These are phyloP conservation scores for Dryadomyces quercus-mongolicae DNA, from an alignment of 2,329 filamentous ascomycete genomes.

Conservation along the genomic window DNA sequence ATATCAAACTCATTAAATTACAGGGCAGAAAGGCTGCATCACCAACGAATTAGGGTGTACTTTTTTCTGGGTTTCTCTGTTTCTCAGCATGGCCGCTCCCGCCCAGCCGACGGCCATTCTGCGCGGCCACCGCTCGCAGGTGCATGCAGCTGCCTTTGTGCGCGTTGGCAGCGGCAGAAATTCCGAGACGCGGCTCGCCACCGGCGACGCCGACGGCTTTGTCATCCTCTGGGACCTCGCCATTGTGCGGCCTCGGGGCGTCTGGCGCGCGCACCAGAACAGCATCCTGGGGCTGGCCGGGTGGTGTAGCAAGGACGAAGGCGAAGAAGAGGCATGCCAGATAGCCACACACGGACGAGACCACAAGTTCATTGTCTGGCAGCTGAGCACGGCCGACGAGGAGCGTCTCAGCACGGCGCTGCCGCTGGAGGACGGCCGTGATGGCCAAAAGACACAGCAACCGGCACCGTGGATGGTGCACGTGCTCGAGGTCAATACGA, in stretches of 20 bases:
- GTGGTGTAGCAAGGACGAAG: conserved; percentile 47
- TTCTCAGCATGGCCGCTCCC: conserved; percentile 3
- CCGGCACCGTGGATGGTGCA: conserved; percentile 77
- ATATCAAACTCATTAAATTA: too few species aligned
- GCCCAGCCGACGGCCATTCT: conserved; percentile 50
- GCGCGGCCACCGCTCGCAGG: conserved; percentile 70
- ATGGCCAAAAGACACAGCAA: conserved; percentile 14
- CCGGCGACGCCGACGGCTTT: conserved; percentile 84
- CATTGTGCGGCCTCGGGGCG: conserved; percentile 66
- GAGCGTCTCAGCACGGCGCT: conserved; percentile 51
- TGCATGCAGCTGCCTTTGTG: conserved; percentile 24
- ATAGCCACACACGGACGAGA: conserved; percentile 80
- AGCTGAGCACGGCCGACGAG: conserved; percentile 50
- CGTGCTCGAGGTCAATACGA: conserved; percentile 72
- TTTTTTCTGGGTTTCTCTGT: background rate
- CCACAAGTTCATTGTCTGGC: conserved; percentile 77
- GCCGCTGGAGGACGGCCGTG: conserved; percentile 48
- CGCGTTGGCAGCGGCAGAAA: conserved; percentile 51
- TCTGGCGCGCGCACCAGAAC: conserved; percentile 76
- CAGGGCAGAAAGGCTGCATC: background rate
- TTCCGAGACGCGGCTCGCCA: conserved; percentile 65
- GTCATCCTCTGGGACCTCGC: conserved; percentile 75
- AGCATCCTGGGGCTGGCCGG: conserved; percentile 62
- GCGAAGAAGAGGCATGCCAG: background rate
- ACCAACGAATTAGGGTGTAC: background rate